phyloP scores from a whole-genome alignment of 139 green algal genomes.

The Coccomyxa sp. region DNA sequence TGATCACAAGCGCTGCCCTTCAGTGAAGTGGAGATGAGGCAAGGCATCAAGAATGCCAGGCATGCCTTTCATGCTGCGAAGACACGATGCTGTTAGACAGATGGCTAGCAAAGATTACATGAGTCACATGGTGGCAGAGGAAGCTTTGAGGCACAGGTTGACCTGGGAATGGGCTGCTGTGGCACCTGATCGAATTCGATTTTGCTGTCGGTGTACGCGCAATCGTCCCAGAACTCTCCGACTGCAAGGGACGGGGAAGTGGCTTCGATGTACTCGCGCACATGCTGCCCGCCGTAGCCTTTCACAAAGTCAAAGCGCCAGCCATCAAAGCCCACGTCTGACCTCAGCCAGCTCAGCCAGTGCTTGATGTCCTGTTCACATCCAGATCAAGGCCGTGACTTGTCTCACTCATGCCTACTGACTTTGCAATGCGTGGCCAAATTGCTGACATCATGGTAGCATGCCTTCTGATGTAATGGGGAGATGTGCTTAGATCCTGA shows the following conservation, averaged over 20 bases:
- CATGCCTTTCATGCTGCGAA: no score
- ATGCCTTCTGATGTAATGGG: not conserved
- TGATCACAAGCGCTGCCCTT: no score
- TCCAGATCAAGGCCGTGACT: not conserved
- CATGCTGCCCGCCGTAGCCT: slow-evolving; percentile 39
- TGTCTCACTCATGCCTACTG: not conserved
- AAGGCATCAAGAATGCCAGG: no score
- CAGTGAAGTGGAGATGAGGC: no score
- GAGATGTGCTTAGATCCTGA: not conserved
- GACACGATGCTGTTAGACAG: no score
- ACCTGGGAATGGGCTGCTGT: not conserved
- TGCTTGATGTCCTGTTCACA: slow-evolving; percentile 39
- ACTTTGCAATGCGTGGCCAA: not conserved
- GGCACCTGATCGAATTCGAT: not conserved
- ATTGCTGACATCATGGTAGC: not conserved
- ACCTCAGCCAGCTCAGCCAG: slow-evolving; percentile 69
- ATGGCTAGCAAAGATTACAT: no score
- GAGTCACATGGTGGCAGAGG: not conserved
- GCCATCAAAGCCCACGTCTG: slow-evolving; percentile 57
- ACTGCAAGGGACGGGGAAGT: slow-evolving; percentile 45
- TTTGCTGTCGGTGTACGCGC: slow-evolving; percentile 3
- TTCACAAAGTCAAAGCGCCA: slow-evolving; percentile 68
- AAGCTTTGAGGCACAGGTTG: not conserved
- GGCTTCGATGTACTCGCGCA: slow-evolving; percentile 45
- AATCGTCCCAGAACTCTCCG: slow-evolving; percentile 59